Evolutionary conservation across 2,329 filamentous ascomycete genomes (phyloP).

Genomic region (Sarocladium brachiariae): DNA sequence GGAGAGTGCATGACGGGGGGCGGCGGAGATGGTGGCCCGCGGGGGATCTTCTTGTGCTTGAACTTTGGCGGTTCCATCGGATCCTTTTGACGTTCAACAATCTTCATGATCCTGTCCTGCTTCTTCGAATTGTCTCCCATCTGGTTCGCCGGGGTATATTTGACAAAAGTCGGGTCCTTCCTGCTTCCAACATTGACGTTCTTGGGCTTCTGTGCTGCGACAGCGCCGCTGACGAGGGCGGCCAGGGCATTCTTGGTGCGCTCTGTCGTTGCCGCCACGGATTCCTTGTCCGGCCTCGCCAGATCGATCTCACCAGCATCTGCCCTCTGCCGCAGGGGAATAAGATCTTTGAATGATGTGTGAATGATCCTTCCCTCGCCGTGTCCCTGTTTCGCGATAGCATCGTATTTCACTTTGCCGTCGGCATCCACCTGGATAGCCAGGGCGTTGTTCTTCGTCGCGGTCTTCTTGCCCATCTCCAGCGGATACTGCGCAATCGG

Average conservation of each 20-base stretch:
- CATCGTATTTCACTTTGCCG: constrained; percentile 94
- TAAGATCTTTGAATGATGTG: constrained; percentile 93
- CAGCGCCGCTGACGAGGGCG: constrained; percentile 73
- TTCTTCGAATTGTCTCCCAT: constrained; percentile 86
- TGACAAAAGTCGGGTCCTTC: constrained; percentile 85
- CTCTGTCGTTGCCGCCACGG: constrained; percentile 77
- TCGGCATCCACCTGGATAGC: constrained; percentile 87
- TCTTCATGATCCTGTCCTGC: constrained; percentile 96
- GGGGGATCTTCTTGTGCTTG: constrained; percentile 97
- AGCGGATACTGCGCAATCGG: constrained; percentile 91
- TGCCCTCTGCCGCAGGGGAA: constrained; percentile 85
- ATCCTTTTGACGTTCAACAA: constrained; percentile 87
- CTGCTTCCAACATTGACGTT: constrained; percentile 77
- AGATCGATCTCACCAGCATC: constrained; percentile 88
- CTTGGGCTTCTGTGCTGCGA: constrained; percentile 92
- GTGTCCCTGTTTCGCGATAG: constrained; percentile 86
- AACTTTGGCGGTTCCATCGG: constrained; percentile 97
- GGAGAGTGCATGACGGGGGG: constrained; percentile 94
- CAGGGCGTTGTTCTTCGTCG: constrained; percentile 73
- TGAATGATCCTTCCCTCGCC: constrained; percentile 79
- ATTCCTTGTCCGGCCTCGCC: constrained; percentile 74
- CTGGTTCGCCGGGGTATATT: constrained; percentile 92
- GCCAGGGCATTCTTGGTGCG: constrained; percentile 83
- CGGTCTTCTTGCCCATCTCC: constrained; percentile 81
- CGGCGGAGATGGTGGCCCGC: constrained; percentile 85